phyloP scores from a whole-genome alignment of 371 early-diverging fungal genomes.

The Smittium mucronatum region DNA sequence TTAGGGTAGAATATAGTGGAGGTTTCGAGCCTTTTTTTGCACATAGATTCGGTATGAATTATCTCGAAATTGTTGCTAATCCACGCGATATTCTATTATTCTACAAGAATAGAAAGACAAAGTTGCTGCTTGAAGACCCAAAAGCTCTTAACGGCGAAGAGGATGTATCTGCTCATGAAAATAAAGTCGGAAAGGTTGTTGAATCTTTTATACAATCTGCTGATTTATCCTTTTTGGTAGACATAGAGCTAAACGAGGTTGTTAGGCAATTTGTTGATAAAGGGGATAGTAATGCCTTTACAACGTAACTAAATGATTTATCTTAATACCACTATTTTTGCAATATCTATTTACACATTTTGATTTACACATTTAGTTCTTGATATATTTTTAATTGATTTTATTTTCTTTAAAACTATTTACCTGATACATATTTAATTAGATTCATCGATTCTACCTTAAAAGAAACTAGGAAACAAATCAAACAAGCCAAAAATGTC shows the following conservation, averaged over 20 bases:
- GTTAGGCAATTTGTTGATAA: slow-evolving; percentile 73
- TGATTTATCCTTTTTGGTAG: slow-evolving; percentile 42
- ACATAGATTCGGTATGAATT: slow-evolving; percentile 67
- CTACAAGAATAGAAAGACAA: slow-evolving; percentile 22
- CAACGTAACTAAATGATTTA: too few species aligned
- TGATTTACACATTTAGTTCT: too few species aligned
- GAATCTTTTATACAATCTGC: slow-evolving; percentile 43
- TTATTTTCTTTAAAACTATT: too few species aligned
- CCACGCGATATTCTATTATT: slow-evolving; percentile 83
- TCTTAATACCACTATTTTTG: too few species aligned
- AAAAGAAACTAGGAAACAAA: neutral
- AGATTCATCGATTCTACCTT: neutral
- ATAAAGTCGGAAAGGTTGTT: slow-evolving; percentile 62
- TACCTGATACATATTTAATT: neutral
- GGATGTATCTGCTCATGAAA: slow-evolving; percentile 57
- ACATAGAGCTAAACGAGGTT: slow-evolving; percentile 63
- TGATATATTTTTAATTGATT: too few species aligned
- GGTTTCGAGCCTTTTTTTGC: slow-evolving; percentile 72
- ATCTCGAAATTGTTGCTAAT: slow-evolving; percentile 84
- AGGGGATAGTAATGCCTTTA: slow-evolving; percentile 66
- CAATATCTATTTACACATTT: too few species aligned
- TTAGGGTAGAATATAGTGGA: slow-evolving; percentile 77
- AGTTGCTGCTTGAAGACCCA: neutral
- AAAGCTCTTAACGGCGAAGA: slow-evolving; percentile 36
- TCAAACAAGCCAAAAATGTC: neutral